Conservation (phyloP, 2,329 filamentous ascomycete genomes). For the Epichloe typhina region DNA sequence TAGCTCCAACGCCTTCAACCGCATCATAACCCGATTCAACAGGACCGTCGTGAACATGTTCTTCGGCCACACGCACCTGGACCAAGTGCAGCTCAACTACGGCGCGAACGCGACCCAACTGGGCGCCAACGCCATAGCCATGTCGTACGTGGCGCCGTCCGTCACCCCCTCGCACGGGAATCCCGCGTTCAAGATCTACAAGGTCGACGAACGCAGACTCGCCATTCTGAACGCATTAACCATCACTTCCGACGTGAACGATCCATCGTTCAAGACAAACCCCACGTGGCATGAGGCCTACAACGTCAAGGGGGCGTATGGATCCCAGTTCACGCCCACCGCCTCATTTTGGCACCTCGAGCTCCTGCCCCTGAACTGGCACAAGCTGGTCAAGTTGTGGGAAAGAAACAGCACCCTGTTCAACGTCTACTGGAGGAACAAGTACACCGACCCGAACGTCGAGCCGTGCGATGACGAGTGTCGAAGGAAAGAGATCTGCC, state of each 20-base stretch:
- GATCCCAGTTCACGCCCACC: neutral
- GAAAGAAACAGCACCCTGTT: neutral
- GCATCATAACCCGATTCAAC: slow-evolving; percentile 38
- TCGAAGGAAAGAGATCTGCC: slow-evolving; percentile 32
- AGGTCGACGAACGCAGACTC: slow-evolving; percentile 37
- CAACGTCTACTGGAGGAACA: neutral
- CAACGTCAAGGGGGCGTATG: neutral
- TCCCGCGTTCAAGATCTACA: slow-evolving; percentile 43
- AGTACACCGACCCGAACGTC: slow-evolving; percentile 22
- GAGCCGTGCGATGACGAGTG: slow-evolving; percentile 29
- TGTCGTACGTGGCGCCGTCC: slow-evolving; percentile 40
- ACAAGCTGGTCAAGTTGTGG: neutral
- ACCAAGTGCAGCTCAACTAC: slow-evolving; percentile 43
- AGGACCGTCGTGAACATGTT: slow-evolving; percentile 41
- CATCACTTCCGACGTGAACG: neutral
- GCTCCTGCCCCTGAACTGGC: neutral
- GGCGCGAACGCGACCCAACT: slow-evolving; percentile 28
- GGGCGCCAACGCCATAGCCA: slow-evolving; percentile 28
- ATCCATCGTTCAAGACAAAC: neutral
- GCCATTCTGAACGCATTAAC: neutral
- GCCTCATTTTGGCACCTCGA: neutral
- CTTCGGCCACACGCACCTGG: slow-evolving; percentile 43
- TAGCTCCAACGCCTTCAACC: slow-evolving; percentile 35
- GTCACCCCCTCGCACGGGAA: slow-evolving; percentile 40
- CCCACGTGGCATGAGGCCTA: neutral